Percentiles rank a stretch among this genome's conserved stretches.
phyloP scores from a whole-genome alignment of 805 yeast species.

The Yamadazyma phyllophila region DNA sequence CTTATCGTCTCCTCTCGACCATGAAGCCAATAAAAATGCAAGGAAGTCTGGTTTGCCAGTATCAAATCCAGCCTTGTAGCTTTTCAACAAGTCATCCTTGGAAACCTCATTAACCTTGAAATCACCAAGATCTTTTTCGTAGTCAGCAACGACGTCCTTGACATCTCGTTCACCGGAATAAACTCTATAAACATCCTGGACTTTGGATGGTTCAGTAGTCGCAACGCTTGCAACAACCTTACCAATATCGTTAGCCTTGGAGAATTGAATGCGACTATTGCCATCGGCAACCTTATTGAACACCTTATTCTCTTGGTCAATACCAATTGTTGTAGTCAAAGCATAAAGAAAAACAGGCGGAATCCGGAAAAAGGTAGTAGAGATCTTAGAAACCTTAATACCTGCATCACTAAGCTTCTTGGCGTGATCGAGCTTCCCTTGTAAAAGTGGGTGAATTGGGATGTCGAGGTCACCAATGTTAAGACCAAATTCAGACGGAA shows the following conservation, averaged over 20 bases:
- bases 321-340: constrained; percentile 34
- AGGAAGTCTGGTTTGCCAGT: constrained; percentile 30
- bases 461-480: constrained; percentile 29
- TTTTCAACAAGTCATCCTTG: constrained; percentile 26
- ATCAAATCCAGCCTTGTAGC: constrained; percentile 25
- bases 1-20: constrained; percentile 17
- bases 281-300: constrained; percentile 41
- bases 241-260: constrained; percentile 44
- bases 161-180: constrained; percentile 41
- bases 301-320: constrained; percentile 31
- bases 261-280: constrained; percentile 30
- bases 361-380: constrained; percentile 34
- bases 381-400: constrained; percentile 45
- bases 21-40: constrained; percentile 29
- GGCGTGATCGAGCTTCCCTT: constrained; percentile 30
- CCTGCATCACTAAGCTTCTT: constrained; percentile 36
- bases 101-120: constrained; percentile 32
- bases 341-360: constrained; percentile 32
- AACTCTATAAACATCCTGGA: constrained; percentile 46
- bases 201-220: constrained; percentile 29
- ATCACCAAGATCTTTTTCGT: constrained; percentile 39
- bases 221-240: constrained; percentile 41
- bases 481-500: constrained; percentile 62
- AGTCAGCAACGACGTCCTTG: constrained; percentile 33
- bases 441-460: constrained; percentile 33